Base-by-base conservation (phyloP, 202 grass and related monocot genomes). In the Elaeis oleifera region DNA sequence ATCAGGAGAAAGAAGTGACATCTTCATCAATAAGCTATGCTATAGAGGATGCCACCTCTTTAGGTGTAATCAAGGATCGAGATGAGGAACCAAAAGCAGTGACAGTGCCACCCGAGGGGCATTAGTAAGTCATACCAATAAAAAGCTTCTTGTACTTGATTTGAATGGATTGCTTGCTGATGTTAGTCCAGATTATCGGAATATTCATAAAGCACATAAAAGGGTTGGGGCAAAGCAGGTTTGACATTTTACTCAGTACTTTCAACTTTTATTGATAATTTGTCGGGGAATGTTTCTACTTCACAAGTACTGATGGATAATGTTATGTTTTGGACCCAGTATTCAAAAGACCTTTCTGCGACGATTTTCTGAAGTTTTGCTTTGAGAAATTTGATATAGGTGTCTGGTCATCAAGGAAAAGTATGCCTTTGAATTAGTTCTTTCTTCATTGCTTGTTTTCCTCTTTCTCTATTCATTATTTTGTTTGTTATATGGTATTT, bases 111-210 rank as follows among this genome's bases (percentile, higher is more conserved):
- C 49, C 7, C 2, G 63, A 67, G 53, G 65, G 39, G 49, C 70
- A 48, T 72, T 81, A 51, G 55, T 80, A 71, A 29, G 49, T 24
- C 17, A 32, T 56, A 61, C 44, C 5, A 81, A 64, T 73, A 97
- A 79, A 76, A 97, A 89, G 21, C 84, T 97, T 75, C 77, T 97
- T 76, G 72, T 97, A 50, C 80, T 97, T 77, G 92, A 97, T 86
- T 79, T 97, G 59, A 97, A 97, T 54, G 92, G 92, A 53, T 83
- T 97, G 56, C 88, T 97, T 81, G 92, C 71, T 14, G 92, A 97
- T 75, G 91, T 97, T 65, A 86, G 84, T 55, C 16, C 60, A 16
- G 81, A 89, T 58, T 74, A 67, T 63, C 65, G 62, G 27, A 83
- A 73, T 72, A 63, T 76, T 83, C 76, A 74, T 65, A 76, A 76